Conservation (phyloP, 805 yeast genomes). For the Huiozyma naganishii region DNA sequence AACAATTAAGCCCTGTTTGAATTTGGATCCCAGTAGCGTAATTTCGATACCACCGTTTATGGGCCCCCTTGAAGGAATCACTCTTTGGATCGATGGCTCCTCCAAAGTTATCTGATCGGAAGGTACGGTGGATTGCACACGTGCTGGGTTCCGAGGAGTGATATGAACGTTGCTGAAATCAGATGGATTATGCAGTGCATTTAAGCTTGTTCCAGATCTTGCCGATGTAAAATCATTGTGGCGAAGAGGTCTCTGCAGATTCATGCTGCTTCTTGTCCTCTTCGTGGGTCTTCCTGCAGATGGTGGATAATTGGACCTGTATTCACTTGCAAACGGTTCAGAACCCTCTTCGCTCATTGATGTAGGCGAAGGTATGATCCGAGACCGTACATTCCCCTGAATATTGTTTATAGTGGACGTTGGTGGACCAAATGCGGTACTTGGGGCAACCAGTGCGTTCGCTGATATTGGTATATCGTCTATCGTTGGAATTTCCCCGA, state of each 20-base stretch:
- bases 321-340: conserved; percentile 29
- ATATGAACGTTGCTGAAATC: not conserved
- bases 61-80: conserved; percentile 94
- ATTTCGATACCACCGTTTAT: conserved; percentile 94
- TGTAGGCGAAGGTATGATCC: conserved; percentile 44
- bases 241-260: not conserved
- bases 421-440: no score
- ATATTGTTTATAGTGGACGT: no score
- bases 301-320: no score
- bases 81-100: conserved; percentile 61
- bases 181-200: not conserved
- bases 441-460: no score
- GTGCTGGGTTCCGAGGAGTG: not conserved
- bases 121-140: not conserved
- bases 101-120: no score
- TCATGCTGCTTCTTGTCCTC: not conserved
- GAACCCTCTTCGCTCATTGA: conserved; percentile 52
- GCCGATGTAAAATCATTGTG: not conserved
- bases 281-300: no score
- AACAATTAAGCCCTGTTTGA: conserved; percentile 71
- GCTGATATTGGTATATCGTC: not conserved
- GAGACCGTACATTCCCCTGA: not conserved
- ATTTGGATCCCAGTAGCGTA: conserved; percentile 78
- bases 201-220: not conserved
- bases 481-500: no score